Evolutionary conservation across 2,329 filamentous ascomycete species (phyloP).

Genomic region (Massarina eburnea): DNA sequence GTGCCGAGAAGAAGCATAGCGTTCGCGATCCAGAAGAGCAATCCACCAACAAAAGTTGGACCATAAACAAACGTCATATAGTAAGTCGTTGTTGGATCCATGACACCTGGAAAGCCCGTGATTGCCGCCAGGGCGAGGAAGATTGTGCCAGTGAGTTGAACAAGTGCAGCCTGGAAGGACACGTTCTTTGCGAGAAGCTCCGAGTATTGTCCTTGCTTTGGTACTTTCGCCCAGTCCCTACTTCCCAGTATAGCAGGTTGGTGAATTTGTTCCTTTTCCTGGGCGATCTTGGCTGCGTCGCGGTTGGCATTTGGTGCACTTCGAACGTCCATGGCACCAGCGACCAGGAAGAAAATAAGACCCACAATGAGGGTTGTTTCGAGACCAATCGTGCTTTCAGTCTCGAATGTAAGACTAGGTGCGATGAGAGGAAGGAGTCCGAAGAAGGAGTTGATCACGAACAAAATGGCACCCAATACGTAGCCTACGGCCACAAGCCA

Average conservation of each 20-base stretch:
- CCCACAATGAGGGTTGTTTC: not conserved
- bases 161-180: not conserved
- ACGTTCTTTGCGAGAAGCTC: not conserved
- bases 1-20: not conserved
- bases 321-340: not conserved
- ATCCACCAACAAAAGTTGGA: not conserved
- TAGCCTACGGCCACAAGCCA: not conserved
- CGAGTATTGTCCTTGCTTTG: not conserved
- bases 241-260: not conserved
- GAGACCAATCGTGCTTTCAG: not conserved
- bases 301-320: not conserved
- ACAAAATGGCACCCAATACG: not conserved
- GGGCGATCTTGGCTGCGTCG: not conserved
- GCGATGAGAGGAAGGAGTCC: not conserved
- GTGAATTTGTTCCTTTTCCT: not conserved
- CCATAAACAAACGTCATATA: not conserved
- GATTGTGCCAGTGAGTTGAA: not conserved
- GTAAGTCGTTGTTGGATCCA: not conserved
- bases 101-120: not conserved
- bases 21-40: not conserved
- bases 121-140: not conserved
- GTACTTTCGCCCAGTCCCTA: not conserved
- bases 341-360: not conserved
- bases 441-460: not conserved
- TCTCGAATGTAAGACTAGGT: not conserved